Base-by-base conservation (phyloP, 2,329 filamentous ascomycete genomes). In the Xylariaceae sp. region DNA sequence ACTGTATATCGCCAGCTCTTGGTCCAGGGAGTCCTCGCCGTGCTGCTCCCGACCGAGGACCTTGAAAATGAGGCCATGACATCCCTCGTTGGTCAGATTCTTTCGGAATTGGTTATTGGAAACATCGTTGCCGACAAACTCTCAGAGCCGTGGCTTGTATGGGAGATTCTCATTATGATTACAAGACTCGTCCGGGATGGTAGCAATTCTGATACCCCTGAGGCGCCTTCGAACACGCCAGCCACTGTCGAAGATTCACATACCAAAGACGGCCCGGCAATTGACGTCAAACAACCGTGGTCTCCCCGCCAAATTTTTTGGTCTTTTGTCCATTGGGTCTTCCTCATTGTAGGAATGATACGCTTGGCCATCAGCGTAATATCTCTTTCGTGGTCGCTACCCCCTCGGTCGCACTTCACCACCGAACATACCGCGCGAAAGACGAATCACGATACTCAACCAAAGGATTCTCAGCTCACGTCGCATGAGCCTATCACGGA, bases 41-140 rank as follows among this genome's bases (percentile, higher is more conserved):
- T 96, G 55, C 82, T 99, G 13, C 81, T 99, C 17, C 94, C 94
- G 8, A 94, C 92, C 13, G 93, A 97, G 70, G 93, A 97, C 72
- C 79, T 97, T 45, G 86, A 93, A 69, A 97, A 96, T 72, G 85
- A 85, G 56, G 96, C 90, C 72, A 79, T 97, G 68, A 88, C 89
- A 58, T 83, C 90, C 42, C 79, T 99, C 62, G 88, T 97, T 63
- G 86, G 87, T 57, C 91, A 97, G 74, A 89, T 97, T 65, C 81
- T 97, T 62, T 90, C 92, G 5, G 92, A 97, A 74, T 86, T 96
- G 72, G 90, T 97, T 63, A 80, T 99, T 64, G 90, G 90, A 63
- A 92, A 90, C 67, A 82, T 88, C 59, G 80, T 97, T 68, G 86
- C 87, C 68, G 89, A 88, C 69, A 95, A 88, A 72, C 81, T 89